A percentile compares a stretch with the other conserved stretches of the same genome.
phyloP scores from a whole-genome alignment of 2,329 filamentous ascomycete species.

The Fusarium decemcellulare region DNA sequence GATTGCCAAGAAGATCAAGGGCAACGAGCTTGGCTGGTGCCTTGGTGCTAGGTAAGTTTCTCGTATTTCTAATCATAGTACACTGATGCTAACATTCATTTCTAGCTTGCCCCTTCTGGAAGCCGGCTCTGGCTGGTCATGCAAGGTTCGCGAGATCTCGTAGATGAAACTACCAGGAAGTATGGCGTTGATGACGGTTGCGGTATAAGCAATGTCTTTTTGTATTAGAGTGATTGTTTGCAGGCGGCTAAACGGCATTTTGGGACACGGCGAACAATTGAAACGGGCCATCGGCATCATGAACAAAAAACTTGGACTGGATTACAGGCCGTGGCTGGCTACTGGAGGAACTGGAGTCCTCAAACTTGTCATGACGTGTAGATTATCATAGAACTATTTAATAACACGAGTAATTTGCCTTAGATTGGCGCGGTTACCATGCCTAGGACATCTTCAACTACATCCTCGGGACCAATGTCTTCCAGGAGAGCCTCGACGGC shows the following conservation, averaged over 20 bases:
- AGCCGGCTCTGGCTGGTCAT: slow-evolving; percentile 89
- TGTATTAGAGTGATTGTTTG: slow-evolving; percentile 37
- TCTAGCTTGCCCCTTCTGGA: slow-evolving; percentile 85
- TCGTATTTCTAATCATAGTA: background rate
- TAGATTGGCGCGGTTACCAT: slow-evolving; percentile 68
- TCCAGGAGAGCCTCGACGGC: slow-evolving; percentile 79
- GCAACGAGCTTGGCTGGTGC: slow-evolving; percentile 98
- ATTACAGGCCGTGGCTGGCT: slow-evolving; percentile 33
- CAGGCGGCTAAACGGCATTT: slow-evolving; percentile 41
- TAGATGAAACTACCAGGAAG: slow-evolving; percentile 53
- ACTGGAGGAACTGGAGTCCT: slow-evolving; percentile 37
- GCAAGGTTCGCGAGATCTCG: slow-evolving; percentile 83
- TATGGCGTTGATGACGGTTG: slow-evolving; percentile 45
- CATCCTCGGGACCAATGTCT: slow-evolving; percentile 71
- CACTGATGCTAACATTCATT: slow-evolving; percentile 28
- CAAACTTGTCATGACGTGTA: slow-evolving; percentile 39
- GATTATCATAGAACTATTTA: slow-evolving; percentile 49
- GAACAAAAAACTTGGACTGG: slow-evolving; percentile 34
- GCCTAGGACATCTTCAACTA: slow-evolving; percentile 75
- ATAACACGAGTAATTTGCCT: slow-evolving; percentile 37
- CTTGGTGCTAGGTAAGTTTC: slow-evolving; percentile 87
- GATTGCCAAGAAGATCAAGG: slow-evolving; percentile 99
- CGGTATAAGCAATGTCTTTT: slow-evolving; percentile 39
- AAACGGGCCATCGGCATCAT: slow-evolving; percentile 32
- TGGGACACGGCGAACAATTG: slow-evolving; percentile 39